Evolutionary conservation across 2,329 filamentous ascomycete genomes (phyloP), one percentile per base, ranked within the genome.

Genomic region (Canariomyces notabilis): DNA sequence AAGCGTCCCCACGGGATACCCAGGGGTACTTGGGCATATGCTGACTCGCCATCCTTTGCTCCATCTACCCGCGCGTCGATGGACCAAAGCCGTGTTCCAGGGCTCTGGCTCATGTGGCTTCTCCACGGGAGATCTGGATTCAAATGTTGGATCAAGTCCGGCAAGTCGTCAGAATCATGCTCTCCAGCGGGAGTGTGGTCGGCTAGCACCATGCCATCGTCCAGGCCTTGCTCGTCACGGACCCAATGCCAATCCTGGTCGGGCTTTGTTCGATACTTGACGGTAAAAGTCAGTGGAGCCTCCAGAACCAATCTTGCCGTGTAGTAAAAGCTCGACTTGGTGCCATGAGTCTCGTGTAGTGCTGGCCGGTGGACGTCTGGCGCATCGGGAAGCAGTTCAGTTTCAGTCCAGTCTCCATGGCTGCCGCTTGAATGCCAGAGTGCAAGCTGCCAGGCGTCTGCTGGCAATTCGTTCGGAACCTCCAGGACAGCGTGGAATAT

Each of bases 401-500:
- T 77, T 72, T 90, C 69, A 65, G 67, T 50, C 80, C 76, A 72
- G 54, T 72, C 71, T 20, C 68, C 62, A 42, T 77, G 44, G 14
- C 59, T 38, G 2, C 33, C 36, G 12, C 37, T 52, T 4, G 74
- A 74, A 47, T 87, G 80, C 87, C 89, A 95, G 6, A 94, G 66
- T 14, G 79, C 78, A 23, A 89, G 77, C 56, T 93, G 77, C 83
- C 87, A 93, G 16, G 72, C 59, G 50, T 79, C 70, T 14, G 76
- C 67, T 6, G 72, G 71, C 37, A 75, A 75, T 29, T 70, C 70
- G 18, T 63, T 65, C 33, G 79, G 77, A 34, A 83, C 78, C 56
- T 90, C 82, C 23, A 95, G 72, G 11, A 90, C 65, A 6, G 85
- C 82, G 0, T 77, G 82, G 55, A 96, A 83, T 1, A 64, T 61